phyloP scores from a whole-genome alignment of 2,329 filamentous ascomycete genomes.

The Gyromitra esculenta region DNA sequence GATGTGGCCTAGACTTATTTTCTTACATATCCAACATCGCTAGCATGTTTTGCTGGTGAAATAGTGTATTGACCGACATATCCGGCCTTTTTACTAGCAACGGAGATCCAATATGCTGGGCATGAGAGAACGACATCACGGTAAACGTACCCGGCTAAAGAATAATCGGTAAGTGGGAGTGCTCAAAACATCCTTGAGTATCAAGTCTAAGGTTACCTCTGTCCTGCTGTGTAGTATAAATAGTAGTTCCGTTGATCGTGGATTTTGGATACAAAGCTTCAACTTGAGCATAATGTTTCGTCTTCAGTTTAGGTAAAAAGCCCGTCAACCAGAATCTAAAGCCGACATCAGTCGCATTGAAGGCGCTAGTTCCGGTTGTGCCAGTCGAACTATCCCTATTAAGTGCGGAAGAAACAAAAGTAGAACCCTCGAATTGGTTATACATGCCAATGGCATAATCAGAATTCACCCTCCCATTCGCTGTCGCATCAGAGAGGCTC shows the following conservation, averaged over 20 bases:
- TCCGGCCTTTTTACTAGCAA: constrained; percentile 61
- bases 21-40: constrained; percentile 67
- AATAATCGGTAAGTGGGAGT: background rate
- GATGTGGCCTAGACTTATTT: background rate
- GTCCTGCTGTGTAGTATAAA: constrained; percentile 65
- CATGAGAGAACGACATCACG: constrained; percentile 70
- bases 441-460: constrained; percentile 67
- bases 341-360: constrained; percentile 65
- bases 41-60: constrained; percentile 68
- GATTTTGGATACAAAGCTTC: constrained; percentile 64
- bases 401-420: constrained; percentile 68
- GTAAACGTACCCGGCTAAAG: constrained; percentile 67
- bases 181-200: background rate
- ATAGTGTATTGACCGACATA: constrained; percentile 71
- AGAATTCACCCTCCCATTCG: constrained; percentile 62
- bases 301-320: constrained; percentile 65
- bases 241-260: constrained; percentile 63
- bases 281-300: constrained; percentile 61
- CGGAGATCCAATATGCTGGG: constrained; percentile 69
- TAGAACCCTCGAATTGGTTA: constrained; percentile 72
- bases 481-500: constrained; percentile 63
- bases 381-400: constrained; percentile 59
- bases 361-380: constrained; percentile 59
- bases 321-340: constrained; percentile 67
- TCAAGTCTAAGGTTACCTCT: constrained; percentile 57